Base-by-base conservation (phyloP, 1,139 yeast species). In the Yamadazyma kanchanaburiensis region DNA sequence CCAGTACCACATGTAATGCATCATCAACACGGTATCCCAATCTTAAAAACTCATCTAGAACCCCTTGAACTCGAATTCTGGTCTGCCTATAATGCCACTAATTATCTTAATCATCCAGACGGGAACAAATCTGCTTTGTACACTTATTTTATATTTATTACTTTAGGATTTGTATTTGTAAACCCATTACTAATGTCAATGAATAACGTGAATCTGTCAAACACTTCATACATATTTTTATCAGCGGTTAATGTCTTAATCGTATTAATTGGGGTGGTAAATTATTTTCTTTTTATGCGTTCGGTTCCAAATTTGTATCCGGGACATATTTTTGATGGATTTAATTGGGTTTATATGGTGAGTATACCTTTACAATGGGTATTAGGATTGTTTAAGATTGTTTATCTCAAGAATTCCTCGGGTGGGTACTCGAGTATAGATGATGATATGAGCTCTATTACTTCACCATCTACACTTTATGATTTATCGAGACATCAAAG, bases 71-170 rank as follows among this genome's bases (percentile, higher is more conserved):
- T 77, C 33, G 54, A 70, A 15, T 88, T 70, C 55, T 89, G 97
- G 97, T 80, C 79, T 33, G 55, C 58, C 22, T 89, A 87, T 57
- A 77, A 84, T 48, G 77, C 94, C n/a, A 81, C 94, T 5, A 82
- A 87, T 10, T 88, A 73, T 53, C 75, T 86, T 56, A 77, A 73
- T 9, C 58, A 76, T n/a, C 73, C 70, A 1, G 50, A 70, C 1
- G 19, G 65, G 4, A 71, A 71, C 42, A 70, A 74, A 37, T 39
- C 64, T n/a, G 70, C 80, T 2, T 60, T 89, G 27, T 63, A 67
- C 45, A 48, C 68, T 27, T 97, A 89, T 48, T 60, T 80, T 7
- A 47, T 52, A 2, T 51, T 76, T 12, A 58, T 78, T 15, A 31
- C 65, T 3, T 8, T 65, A 0, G 58, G 83, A 0, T 69, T 78